Evolutionary conservation across 75 land plant species (phyloP), one percentile per base, ranked within the genome.

Genomic region (Larix kaempferi): DNA sequence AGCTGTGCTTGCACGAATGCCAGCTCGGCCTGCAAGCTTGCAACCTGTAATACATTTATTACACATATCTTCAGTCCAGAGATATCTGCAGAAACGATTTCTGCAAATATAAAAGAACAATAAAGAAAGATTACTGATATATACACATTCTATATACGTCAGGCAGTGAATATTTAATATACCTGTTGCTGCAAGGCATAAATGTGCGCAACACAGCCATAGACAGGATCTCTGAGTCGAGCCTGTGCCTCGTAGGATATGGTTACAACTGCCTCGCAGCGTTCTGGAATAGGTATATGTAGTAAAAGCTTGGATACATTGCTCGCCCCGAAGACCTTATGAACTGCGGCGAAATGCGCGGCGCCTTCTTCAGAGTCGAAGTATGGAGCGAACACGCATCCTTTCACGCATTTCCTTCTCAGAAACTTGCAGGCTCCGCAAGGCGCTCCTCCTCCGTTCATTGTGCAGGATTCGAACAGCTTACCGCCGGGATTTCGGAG

Each of bases 281-380:
- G 93, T 60, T 88, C 84, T 78, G 84, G 88, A 17, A 88, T 59
- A 17, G 99, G 98, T 27, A 94, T 89, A 62, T 84, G 84, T 14
- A 69, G 83, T 62, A 96, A 82, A 59, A 96, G 84, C 85, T 96
- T 96, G 41, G 93, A 88, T 15, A 93, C 98, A 75, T 96, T 96
- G 84, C 98, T 94, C 41, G 99, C 99, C 29, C 99, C 99, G 81
- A 96, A 96, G 19, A 96, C 88, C 87, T 90, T 92, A 79, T 96
- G 99, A 75, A 96, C 99, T 13, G 99, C 99, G 0, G 99, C 99
- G 67, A 96, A 96, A 59, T 93, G 98, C 12, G 93, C 91, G 4
- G 99, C 86, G 35, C 99, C 99, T 58, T 96, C 95, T 74, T 94
- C 99, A 16, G 93, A 81, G 74, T 88, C 94, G 74, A 96, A 96